These are phyloP conservation scores for Candida nanaspora DNA, from an alignment of 805 yeast species.

Conservation along the genomic window DNA sequence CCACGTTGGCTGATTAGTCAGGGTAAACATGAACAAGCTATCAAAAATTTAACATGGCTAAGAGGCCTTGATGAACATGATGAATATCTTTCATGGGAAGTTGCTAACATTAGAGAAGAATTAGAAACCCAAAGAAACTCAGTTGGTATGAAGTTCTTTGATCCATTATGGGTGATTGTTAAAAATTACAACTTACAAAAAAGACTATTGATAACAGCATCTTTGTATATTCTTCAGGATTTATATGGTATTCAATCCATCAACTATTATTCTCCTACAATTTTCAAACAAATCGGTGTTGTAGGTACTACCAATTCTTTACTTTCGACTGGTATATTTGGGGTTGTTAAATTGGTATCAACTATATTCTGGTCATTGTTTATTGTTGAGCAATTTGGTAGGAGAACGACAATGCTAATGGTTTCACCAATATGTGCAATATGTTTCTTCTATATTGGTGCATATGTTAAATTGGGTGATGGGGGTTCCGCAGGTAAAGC, in stretches of 20 bases:
- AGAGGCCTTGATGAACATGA: constrained; percentile 71
- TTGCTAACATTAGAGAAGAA: constrained; percentile 56
- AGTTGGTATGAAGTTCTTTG: constrained; percentile 68
- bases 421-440: constrained; percentile 34
- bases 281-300: constrained; percentile 91
- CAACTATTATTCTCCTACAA: constrained; percentile 85
- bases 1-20: constrained; percentile 74
- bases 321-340: constrained; percentile 76
- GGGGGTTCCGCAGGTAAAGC: constrained; percentile 31
- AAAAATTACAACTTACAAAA: constrained; percentile 52
- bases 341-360: constrained; percentile 41
- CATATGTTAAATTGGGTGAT: constrained; percentile 33
- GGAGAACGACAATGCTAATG: constrained; percentile 33
- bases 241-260: constrained; percentile 85
- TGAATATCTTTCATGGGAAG: constrained; percentile 56
- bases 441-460: constrained; percentile 43
- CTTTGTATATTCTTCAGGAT: constrained; percentile 84
- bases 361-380: constrained; percentile 37
- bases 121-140: constrained; percentile 71
- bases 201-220: constrained; percentile 80
- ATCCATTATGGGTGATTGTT: constrained; percentile 51
- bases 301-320: constrained; percentile 72
- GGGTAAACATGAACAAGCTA: constrained; percentile 28
- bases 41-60: constrained; percentile 36
- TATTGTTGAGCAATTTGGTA: constrained; percentile 39